Conservation (phyloP, 1,284 basidiomycete genomes). For the Salmacisia buchloeana region DNA sequence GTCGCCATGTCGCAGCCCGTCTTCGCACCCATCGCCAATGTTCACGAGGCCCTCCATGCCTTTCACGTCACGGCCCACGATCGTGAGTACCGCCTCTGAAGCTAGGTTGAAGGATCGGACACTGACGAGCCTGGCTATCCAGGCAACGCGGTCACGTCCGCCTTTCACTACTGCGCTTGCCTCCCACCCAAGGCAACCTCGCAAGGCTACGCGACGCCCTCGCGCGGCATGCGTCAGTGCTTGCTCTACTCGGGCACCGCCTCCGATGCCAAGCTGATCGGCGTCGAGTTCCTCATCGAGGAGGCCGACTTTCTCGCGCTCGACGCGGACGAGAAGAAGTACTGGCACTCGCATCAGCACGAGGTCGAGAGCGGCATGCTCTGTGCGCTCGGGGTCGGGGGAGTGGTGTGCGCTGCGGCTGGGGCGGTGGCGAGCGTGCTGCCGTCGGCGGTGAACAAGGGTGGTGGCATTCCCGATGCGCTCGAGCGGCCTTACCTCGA, state of each 20-base stretch:
- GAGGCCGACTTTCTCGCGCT: slow-evolving; percentile 55
- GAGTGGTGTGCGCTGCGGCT: slow-evolving; percentile 9
- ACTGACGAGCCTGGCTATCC: neutral
- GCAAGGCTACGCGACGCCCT: neutral
- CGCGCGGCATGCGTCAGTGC: slow-evolving; percentile 28
- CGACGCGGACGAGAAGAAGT: slow-evolving; percentile 55
- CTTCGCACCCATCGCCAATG: slow-evolving; percentile 13
- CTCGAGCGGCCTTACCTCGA: slow-evolving; percentile 17
- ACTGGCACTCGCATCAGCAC: slow-evolving; percentile 58
- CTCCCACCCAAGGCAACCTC: neutral
- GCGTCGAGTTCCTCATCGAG: slow-evolving; percentile 58
- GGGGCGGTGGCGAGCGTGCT: slow-evolving; percentile 14
- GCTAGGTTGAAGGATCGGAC: no score
- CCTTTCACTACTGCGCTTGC: slow-evolving; percentile 29
- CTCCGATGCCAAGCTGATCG: slow-evolving; percentile 56
- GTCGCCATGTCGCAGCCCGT: neutral
- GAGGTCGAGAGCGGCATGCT: slow-evolving; percentile 58
- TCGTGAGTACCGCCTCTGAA: neutral
- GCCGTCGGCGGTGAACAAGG: slow-evolving; percentile 10
- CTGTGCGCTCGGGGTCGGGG: slow-evolving; percentile 40
- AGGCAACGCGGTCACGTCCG: slow-evolving; percentile 18
- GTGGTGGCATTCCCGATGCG: slow-evolving; percentile 24
- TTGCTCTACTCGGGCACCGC: slow-evolving; percentile 56
- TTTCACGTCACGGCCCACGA: slow-evolving; percentile 28
- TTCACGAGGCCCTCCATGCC: slow-evolving; percentile 28